phyloP scores from a whole-genome alignment of 2,329 filamentous ascomycete species.

The Fusarium coffeatum region DNA sequence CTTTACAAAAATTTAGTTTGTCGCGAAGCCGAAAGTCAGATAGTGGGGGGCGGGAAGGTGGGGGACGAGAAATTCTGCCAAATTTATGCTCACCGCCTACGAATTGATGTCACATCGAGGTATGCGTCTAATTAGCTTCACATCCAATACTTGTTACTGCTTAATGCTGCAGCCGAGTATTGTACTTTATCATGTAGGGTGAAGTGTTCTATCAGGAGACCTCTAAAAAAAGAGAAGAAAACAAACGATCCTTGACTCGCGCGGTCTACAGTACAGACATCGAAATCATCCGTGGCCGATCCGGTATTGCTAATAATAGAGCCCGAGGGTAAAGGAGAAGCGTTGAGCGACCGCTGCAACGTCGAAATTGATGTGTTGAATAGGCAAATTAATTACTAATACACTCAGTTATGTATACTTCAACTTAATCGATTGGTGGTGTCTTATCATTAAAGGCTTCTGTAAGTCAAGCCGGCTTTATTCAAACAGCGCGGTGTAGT shows the following conservation, averaged over 20 bases:
- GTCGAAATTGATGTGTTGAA: not conserved
- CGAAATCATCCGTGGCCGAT: not conserved
- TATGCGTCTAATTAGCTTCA: not conserved
- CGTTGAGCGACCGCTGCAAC: not conserved
- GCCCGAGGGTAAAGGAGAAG: not conserved
- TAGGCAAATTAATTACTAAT: too few species aligned
- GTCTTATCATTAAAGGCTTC: not conserved
- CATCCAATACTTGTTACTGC: not conserved
- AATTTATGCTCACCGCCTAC: conserved; percentile 33
- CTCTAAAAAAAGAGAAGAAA: not conserved
- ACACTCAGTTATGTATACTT: not conserved
- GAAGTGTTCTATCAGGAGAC: not conserved
- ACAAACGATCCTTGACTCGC: not conserved
- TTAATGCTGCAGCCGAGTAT: not conserved
- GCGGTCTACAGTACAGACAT: not conserved
- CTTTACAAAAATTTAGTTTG: conserved; percentile 45
- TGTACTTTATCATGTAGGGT: not conserved
- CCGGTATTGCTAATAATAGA: not conserved
- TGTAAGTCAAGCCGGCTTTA: not conserved
- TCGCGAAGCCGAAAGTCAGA: conserved; percentile 34
- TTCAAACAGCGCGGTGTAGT: not conserved
- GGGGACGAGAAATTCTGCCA: conserved; percentile 50
- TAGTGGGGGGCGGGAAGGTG: conserved; percentile 48
- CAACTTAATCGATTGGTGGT: not conserved
- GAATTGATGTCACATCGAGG: conserved; percentile 2